phyloP scores from a whole-genome alignment of 495 filamentous ascomycete genomes.

The Darksidea phi region DNA sequence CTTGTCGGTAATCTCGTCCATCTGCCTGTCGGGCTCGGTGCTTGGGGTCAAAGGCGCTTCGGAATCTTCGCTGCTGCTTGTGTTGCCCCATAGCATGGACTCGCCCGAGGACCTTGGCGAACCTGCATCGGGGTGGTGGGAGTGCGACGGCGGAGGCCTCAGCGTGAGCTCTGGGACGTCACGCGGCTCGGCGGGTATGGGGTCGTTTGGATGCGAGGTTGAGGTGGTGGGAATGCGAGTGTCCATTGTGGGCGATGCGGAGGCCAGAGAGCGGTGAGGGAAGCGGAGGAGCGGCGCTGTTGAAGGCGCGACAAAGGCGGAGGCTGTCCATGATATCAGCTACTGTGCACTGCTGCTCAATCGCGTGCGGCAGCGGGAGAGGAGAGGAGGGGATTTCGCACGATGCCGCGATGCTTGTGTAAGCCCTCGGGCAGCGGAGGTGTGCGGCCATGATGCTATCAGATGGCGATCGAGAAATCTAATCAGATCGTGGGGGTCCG shows the following conservation, averaged over 20 bases:
- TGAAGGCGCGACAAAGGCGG: conserved; percentile 26
- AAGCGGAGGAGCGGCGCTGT: conserved; percentile 7
- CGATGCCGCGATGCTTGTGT: conserved; percentile 5
- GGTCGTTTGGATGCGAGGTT: conserved; percentile 53
- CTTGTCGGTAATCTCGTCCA: conserved; percentile 50
- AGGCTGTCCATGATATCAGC: conserved; percentile 25
- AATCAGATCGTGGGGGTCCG: conserved; percentile 32
- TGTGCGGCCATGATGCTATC: conserved; percentile 11
- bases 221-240: conserved; percentile 27
- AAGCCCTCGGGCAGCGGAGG: conserved; percentile 27
- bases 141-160: conserved; percentile 11
- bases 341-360: background rate
- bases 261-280: conserved; percentile 13
- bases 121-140: conserved; percentile 19
- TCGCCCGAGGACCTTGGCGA: conserved; percentile 48
- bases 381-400: background rate
- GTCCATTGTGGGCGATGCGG: conserved; percentile 2
- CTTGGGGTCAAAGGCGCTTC: conserved; percentile 54
- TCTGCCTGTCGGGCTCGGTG: conserved; percentile 54
- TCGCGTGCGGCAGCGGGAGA: background rate
- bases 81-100: conserved; percentile 46
- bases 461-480: conserved; percentile 6
- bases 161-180: conserved; percentile 44
- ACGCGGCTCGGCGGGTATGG: conserved; percentile 57
- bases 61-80: conserved; percentile 42